These are phyloP conservation scores for Coemansia sp. DNA, from an alignment of 192 early-diverging fungal genomes.

Conservation along the genomic window DNA sequence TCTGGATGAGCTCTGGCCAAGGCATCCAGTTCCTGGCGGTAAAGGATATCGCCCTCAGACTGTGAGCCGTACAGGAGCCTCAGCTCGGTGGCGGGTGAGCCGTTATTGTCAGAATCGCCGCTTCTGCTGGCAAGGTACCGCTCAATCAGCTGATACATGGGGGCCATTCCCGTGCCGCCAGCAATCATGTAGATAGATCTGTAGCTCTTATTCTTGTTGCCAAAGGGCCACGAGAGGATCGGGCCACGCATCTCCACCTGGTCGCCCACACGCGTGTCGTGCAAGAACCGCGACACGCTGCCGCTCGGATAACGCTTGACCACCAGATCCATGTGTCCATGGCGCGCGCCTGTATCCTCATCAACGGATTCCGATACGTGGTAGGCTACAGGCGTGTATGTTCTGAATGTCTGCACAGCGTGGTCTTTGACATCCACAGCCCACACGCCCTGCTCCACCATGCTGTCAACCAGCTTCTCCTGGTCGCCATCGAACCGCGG, in stretches of 20 bases:
- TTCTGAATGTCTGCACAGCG: slow-evolving; percentile 65
- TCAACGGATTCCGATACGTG: slow-evolving; percentile 31
- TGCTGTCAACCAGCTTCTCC: slow-evolving; percentile 27
- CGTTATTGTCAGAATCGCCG: slow-evolving; percentile 12
- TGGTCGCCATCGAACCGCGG: slow-evolving; percentile 44
- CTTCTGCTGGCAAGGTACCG: slow-evolving; percentile 28
- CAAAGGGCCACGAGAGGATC: slow-evolving; percentile 54
- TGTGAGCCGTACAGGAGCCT: slow-evolving; percentile 39
- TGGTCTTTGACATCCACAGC: slow-evolving; percentile 71
- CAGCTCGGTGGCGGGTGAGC: slow-evolving; percentile 40
- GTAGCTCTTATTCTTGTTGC: slow-evolving; percentile 8
- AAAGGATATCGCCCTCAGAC: slow-evolving; percentile 56
- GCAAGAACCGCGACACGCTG: slow-evolving; percentile 65
- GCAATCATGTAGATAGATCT: slow-evolving; percentile 56
- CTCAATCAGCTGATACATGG: slow-evolving; percentile 66
- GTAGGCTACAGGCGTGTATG: slow-evolving; percentile 68
- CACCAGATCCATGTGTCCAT: slow-evolving; percentile 61
- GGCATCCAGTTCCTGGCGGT: slow-evolving; percentile 58
- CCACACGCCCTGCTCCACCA: slow-evolving; percentile 52
- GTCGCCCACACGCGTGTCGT: slow-evolving; percentile 57
- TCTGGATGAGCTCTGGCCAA: slow-evolving; percentile 44
- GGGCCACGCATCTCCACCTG: slow-evolving; percentile 69
- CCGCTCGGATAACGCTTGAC: slow-evolving; percentile 68
- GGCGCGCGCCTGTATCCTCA: slow-evolving; percentile 23
- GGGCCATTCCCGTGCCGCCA: slow-evolving; percentile 80